Base-by-base conservation (phyloP, 106 monocot genomes). In the Apostasia shenzhenica region DNA sequence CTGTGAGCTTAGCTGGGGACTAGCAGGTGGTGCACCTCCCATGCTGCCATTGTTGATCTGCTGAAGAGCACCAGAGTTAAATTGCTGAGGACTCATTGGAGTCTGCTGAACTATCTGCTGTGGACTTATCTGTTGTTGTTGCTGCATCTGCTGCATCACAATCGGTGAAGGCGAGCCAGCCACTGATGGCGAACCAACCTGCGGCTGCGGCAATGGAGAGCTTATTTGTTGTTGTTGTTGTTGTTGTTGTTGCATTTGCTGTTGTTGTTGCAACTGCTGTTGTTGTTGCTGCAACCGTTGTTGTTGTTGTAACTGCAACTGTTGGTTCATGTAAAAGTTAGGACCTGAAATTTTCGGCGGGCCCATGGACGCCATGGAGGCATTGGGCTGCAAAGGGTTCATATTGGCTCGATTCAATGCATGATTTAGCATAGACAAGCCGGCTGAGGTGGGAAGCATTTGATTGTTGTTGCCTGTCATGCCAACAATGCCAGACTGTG, bases 1-100 rank as follows among this genome's bases (percentile, higher is more conserved):
- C 70, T 97, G 97, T 0, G 97, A 87, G 76, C 92, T 92, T 76
- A 97, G 48, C 67, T 97, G 97, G 0, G 92, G 97, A 55, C 97
- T 97, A 60, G 78, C 82, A 5, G 91, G 91, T 8, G 59, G 69
- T 50, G 80, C 74, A 43, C 62, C 87, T 11, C 69, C 77, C 49
- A 60, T 80, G 55, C 74, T 63, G n/a, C 61, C 51, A 54, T 71
- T 86, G 68, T 78, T 94, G 13, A 86, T 75, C 61, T 86, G 91
- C 59, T 77, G 85, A 45, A 88, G 39, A 8, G 81, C 81, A 41
- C 77, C 84, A 0, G 80, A 71, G 71, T 78, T 91, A 69, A 86
- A 61, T 57, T 92, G 88, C 69, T 91, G 91, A 12, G 84, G 88
- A 59, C 89, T 94, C 81, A 85, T 73, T 41, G 78, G 65, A 54